Evolutionary conservation across 805 yeast genomes (phyloP), one percentile per base, ranked within the genome.

Genomic region (Metschnikowia corniflorae): DNA sequence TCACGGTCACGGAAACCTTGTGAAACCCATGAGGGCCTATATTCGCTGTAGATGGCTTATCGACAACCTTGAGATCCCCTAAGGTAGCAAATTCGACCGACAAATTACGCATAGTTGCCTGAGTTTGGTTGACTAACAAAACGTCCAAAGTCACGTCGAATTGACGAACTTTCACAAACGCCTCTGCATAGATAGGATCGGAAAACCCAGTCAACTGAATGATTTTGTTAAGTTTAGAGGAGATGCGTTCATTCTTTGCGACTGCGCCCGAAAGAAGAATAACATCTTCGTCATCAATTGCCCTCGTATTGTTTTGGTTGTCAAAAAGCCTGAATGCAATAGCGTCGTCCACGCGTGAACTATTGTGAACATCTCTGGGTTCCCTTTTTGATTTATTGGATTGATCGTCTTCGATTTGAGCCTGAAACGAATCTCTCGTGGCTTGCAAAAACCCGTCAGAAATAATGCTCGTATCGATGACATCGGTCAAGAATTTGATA

Each of bases 21-120:
- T 86, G 86, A 78, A 93, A 93, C 15, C 96, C 96, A 64, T 89
- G 96, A n/a, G 98, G 96, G 16, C 95, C 96, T 43, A 93, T 77
- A 57, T 91, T 93, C 26, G 83, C 87, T 12, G 95, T 78, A 2
- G 86, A 71, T 30, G 97, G 96, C 51, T 82, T 82, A 55, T 93
- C 97, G 35, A 89, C 82, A 31, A 93, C 94, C 69, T 91, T 89
- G 61, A 93, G 75, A 58, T 93, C 98, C 43, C 98, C 98, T 34
- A 93, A 70, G 1, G 97, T 86, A 35, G 96, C 96, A 67, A 93
- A 89, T 61, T 93, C 97, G 39, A 91, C 95, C 34, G 87, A 80
- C 46, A 93, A 68, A 60, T 94, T 91, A 54, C 94, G 83, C 60
- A 93, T 74, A 3, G 98, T 93, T 43, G 77, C 83, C 5, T 80